Evolutionary conservation across 192 early-diverging fungal genomes (phyloP).

Genomic region (Phlyctochytrium arcticum): DNA sequence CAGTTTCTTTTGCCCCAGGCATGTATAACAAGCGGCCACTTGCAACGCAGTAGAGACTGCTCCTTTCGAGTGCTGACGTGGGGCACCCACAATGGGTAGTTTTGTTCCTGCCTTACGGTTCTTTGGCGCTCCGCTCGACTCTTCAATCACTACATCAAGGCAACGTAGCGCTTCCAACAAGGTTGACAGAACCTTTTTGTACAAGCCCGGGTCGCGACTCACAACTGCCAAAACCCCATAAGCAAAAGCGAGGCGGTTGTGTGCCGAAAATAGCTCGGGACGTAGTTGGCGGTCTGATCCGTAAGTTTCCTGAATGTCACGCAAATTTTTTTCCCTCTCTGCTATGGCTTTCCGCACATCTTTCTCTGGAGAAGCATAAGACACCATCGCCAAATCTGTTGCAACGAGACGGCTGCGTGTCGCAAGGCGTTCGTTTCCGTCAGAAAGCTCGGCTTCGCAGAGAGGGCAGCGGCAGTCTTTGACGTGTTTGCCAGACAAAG

Average conservation of each 20-base stretch:
- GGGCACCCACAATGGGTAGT: not conserved
- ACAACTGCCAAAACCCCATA: not conserved
- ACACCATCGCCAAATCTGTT: not conserved
- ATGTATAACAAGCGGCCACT: not conserved
- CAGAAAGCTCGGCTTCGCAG: not conserved
- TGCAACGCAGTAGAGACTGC: not conserved
- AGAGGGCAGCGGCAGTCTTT: not conserved
- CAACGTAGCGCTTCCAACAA: not conserved
- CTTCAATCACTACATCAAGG: not conserved
- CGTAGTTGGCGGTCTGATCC: not conserved
- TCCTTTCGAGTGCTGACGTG: not conserved
- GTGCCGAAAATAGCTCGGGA: not conserved
- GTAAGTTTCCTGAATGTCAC: not conserved
- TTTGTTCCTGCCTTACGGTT: not conserved
- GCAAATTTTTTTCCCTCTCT: not conserved
- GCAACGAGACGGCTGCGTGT: no score
- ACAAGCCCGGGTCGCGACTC: not conserved
- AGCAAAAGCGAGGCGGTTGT: not conserved
- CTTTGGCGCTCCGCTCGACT: no score
- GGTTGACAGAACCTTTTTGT: not conserved
- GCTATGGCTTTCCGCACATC: not conserved
- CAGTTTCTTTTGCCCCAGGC: not conserved
- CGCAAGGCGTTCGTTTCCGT: no score
- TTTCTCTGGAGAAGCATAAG: not conserved
- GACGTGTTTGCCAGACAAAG: not conserved